phyloP scores from a whole-genome alignment of 2,329 filamentous ascomycete genomes.

The Claviceps sorghi region DNA sequence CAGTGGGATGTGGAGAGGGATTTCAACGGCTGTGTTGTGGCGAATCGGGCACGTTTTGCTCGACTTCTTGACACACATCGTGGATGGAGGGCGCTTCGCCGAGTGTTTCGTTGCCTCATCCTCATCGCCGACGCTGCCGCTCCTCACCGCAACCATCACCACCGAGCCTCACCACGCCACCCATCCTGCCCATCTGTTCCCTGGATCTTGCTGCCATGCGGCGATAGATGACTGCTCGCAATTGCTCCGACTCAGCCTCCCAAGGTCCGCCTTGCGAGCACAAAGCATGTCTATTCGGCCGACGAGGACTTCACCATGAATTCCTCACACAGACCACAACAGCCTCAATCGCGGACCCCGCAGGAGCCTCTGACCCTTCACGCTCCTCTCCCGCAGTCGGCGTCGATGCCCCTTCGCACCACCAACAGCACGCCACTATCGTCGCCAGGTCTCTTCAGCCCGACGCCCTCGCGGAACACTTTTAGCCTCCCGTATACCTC shows the following conservation, averaged over 20 bases:
- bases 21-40: conserved; percentile 27
- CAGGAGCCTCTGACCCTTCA: conserved; percentile 12
- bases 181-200: background rate
- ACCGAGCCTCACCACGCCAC: background rate
- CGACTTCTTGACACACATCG: background rate
- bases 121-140: background rate
- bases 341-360: conserved; percentile 1
- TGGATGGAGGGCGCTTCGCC: background rate
- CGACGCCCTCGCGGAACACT: conserved; percentile 28
- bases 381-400: conserved; percentile 20
- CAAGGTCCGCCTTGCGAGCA: conserved; percentile 4
- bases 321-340: conserved; percentile 5
- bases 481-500: conserved; percentile 24
- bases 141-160: background rate
- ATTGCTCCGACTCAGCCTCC: conserved; percentile 4
- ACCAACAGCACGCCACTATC: conserved; percentile 43
- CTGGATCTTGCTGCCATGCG: conserved; percentile 5
- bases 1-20: conserved; percentile 38
- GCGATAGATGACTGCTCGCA: conserved; percentile 6
- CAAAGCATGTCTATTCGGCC: conserved; percentile 9
- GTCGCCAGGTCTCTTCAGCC: conserved; percentile 48
- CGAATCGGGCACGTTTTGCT: conserved; percentile 18
- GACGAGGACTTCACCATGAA: conserved; percentile 7
- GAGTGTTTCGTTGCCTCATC: background rate
- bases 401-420: conserved; percentile 30